Conservation (phyloP, 441 rosid genomes). For the Corymbia citriodora region DNA sequence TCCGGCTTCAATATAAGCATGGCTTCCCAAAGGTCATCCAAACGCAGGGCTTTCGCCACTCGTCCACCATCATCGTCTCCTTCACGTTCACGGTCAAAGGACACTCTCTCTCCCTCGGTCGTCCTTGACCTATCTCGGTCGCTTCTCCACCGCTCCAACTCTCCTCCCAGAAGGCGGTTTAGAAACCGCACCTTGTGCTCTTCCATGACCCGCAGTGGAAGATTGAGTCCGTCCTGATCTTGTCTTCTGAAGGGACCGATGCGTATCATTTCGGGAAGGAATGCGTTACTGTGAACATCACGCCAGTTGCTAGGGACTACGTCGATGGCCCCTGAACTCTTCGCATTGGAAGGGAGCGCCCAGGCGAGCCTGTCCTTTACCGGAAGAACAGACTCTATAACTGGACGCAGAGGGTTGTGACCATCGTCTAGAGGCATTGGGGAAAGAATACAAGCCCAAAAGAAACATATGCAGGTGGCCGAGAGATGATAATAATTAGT, state of each 20-base stretch:
- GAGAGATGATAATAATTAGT: neutral
- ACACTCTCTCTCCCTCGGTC: neutral
- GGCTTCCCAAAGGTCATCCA: too few relatives aligned
- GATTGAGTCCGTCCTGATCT: too few relatives aligned
- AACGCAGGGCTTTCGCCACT: too few relatives aligned
- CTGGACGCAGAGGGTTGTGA: neutral
- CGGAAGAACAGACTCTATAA: neutral
- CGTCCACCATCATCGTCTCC: too few relatives aligned
- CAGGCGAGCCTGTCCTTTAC: neutral
- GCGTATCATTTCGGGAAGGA: neutral
- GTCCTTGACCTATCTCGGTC: neutral
- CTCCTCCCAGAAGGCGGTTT: neutral
- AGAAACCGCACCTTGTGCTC: constrained; percentile 8
- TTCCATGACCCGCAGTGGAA: neutral
- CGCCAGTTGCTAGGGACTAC: neutral
- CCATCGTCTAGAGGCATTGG: neutral
- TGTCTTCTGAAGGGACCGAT: neutral
- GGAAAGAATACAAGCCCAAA: neutral
- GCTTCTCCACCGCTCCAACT: neutral
- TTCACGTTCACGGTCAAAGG: neutral
- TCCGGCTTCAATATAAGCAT: too few relatives aligned
- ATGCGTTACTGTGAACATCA: neutral
- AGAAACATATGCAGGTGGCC: neutral
- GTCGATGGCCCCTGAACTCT: neutral
- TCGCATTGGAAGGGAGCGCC: neutral